phyloP scores from a whole-genome alignment of 495 filamentous ascomycete species.

The Talaromyces liani region DNA sequence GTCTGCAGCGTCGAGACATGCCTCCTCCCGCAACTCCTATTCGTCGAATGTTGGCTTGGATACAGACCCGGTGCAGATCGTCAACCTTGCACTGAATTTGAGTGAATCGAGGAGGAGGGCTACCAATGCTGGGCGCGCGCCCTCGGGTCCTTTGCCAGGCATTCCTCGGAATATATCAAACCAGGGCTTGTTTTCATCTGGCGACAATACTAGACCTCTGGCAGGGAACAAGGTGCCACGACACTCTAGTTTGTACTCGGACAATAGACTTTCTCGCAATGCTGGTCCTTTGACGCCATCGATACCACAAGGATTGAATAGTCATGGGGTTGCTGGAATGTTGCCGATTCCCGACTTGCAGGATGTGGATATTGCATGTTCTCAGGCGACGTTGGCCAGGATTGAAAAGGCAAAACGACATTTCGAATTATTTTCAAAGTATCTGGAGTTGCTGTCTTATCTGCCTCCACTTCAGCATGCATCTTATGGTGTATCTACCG shows the following conservation, averaged over 20 bases:
- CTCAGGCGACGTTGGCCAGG: conserved; percentile 66
- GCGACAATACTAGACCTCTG: not conserved
- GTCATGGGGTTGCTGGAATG: not conserved
- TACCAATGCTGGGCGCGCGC: conserved; percentile 17
- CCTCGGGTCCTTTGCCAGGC: conserved; percentile 13
- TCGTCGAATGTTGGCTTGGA: conserved; percentile 39
- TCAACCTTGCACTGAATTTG: conserved; percentile 81
- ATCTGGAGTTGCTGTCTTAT: conserved; percentile 65
- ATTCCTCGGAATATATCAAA: not conserved
- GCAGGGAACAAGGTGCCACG: conserved; percentile 1
- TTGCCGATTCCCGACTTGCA: not conserved
- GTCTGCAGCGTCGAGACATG: conserved; percentile 12
- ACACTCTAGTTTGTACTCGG: conserved; percentile 3
- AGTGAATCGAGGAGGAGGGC: conserved; percentile 71
- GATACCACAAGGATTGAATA: not conserved
- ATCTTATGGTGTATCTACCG: conserved; percentile 6
- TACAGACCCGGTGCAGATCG: conserved; percentile 75
- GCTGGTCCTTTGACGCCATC: not conserved
- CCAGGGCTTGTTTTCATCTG: not conserved
- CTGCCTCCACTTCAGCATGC: conserved; percentile 54
- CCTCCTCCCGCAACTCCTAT: conserved; percentile 5
- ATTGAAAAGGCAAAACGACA: conserved; percentile 71
- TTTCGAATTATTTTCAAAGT: conserved; percentile 74
- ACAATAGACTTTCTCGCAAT: not conserved
- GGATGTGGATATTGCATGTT: conserved; percentile 41